Evolutionary conservation across 768 basidiomycete species (phyloP), one percentile per base, ranked within the genome.

Genomic region (Auricularia heimuer): DNA sequence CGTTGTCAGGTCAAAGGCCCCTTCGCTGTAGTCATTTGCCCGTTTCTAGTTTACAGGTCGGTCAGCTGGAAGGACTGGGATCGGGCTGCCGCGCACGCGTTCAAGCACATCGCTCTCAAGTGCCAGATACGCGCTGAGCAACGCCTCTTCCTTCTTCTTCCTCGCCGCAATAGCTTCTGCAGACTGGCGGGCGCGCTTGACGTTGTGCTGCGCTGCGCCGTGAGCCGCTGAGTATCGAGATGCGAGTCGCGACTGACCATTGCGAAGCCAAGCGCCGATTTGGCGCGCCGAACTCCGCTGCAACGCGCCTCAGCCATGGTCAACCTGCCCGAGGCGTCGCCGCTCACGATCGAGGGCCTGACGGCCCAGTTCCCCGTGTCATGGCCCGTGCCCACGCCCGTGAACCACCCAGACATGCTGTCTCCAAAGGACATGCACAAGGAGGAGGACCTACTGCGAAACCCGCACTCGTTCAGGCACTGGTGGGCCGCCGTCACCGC

Each of bases 361-460:
- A 74, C 80, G 14, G 76, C 80, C 3, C 74, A 81, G 58, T 94
- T 98, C 72, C 94, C 96, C 2, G 77, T 99, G 67, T 91, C 95
- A 3, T 81, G 83, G 63, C 96, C 96, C 18, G 77, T 88, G 63
- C 96, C 96, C 14, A 88, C 83, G 2, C 94, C 94, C 4, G 77
- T 82, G 54, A 90, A 88, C 0, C 85, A 94, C 71, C 82, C 90
- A 7, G 79, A 87, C 66, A 81, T 98, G 65, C 80, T 98, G 69
- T 78, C 85, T 6, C 76, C 84, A 47, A 81, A 84, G 63, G 94
- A 98, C 74, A 73, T 97, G 37, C 82, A 88, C 69, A 87, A 93
- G 60, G 96, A 97, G 78, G 96, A 98, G 75, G 95, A 98, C 76
- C 83, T 98, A 6, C 79, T 94, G 44, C 84, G 92, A 67, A 98